Percentiles rank a stretch among this genome's conserved stretches.
phyloP scores from a whole-genome alignment of 371 early-diverging fungal genomes.

The Mortierella sp. region DNA sequence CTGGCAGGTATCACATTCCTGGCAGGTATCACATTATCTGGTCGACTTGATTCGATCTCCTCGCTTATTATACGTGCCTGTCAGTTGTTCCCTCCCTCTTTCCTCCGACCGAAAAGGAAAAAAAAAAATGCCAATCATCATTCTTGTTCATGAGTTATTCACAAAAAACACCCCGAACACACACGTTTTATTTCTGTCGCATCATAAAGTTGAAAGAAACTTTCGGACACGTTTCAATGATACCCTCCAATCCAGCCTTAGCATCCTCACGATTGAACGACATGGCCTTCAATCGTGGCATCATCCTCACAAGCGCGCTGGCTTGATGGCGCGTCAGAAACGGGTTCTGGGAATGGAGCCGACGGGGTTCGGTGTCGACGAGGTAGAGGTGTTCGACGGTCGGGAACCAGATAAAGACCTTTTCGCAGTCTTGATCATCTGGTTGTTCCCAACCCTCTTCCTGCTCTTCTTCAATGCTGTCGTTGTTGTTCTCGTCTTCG shows the following conservation, averaged over 20 bases:
- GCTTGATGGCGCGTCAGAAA: constrained; percentile 25
- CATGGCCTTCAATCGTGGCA: constrained; percentile 33
- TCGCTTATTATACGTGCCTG: no score
- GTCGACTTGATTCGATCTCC: no score
- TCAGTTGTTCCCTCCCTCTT: no score
- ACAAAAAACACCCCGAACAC: no score
- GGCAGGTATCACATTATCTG: no score
- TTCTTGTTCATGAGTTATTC: no score
- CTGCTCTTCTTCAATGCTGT: not conserved
- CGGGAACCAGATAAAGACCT: constrained; percentile 20
- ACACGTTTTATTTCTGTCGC: not conserved
- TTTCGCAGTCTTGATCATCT: constrained; percentile 7
- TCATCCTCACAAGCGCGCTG: constrained; percentile 29
- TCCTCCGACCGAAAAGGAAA: no score
- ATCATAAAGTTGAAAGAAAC: not conserved
- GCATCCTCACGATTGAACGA: constrained; percentile 14
- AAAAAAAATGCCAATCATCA: no score
- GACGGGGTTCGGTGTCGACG: not conserved
- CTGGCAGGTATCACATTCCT: no score
- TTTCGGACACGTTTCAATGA: not conserved
- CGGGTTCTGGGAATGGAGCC: not conserved
- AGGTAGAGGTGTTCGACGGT: constrained; percentile 28
- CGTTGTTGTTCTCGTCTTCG: not conserved
- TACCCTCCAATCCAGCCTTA: not conserved
- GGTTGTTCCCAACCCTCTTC: not conserved